phyloP scores from a whole-genome alignment of 176 grass and related monocot species.

The Oryza officinalis region DNA sequence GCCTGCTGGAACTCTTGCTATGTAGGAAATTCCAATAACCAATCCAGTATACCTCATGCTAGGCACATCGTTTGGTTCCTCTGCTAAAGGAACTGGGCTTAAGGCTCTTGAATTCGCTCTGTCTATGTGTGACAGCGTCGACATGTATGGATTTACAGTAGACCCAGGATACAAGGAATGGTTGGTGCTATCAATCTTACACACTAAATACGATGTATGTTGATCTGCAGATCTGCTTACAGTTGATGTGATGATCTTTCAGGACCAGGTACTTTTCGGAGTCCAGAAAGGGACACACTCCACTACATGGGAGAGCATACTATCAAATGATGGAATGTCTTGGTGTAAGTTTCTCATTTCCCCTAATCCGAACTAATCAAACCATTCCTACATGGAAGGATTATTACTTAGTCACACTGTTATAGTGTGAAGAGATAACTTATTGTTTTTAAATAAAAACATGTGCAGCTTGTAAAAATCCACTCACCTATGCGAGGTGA shows the following conservation, averaged over 20 bases:
- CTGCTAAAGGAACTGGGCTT: constrained; percentile 97
- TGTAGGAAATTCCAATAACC: constrained; percentile 86
- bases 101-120: constrained; percentile 97
- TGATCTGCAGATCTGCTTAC: constrained; percentile 27
- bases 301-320: constrained; percentile 91
- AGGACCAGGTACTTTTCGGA: constrained; percentile 99
- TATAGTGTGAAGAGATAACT: constrained; percentile 14
- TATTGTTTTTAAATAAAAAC: neutral
- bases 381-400: neutral
- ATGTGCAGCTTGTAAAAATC: constrained; percentile 87
- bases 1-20: constrained; percentile 10
- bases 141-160: constrained; percentile 99
- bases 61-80: constrained; percentile 92
- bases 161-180: constrained; percentile 99
- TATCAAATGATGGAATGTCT: constrained; percentile 99
- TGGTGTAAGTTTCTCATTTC: constrained; percentile 61
- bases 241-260: constrained; percentile 34
- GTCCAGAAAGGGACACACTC: constrained; percentile 91
- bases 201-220: neutral
- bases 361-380: neutral
- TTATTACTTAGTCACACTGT: neutral
- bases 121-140: constrained; percentile 82
- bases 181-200: constrained; percentile 32
- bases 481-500: constrained; percentile 86
- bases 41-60: constrained; percentile 93